Evolutionary conservation across 2,329 filamentous ascomycete genomes (phyloP).

Genomic region (Thermomyces lanuginosus): DNA sequence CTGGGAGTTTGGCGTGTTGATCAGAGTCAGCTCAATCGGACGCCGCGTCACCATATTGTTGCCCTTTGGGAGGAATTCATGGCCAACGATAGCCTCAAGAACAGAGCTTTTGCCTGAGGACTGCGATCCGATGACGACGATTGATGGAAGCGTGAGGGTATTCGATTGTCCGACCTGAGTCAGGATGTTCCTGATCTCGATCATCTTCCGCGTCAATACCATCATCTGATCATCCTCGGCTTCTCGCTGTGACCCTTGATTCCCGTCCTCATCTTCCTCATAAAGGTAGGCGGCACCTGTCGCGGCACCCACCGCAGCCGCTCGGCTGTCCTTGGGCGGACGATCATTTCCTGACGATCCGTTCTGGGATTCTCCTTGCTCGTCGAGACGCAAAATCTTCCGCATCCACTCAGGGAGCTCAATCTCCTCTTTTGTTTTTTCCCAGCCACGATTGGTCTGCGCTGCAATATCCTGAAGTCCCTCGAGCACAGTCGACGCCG

Average conservation of each 20-base stretch:
- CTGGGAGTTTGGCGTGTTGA: conserved; percentile 78
- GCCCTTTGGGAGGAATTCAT: conserved; percentile 96
- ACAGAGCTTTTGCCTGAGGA: conserved; percentile 98
- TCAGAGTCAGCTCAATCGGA: conserved; percentile 86
- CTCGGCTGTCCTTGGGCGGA: conserved; percentile 39
- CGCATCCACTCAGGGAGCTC: conserved; percentile 66
- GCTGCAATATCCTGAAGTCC: conserved; percentile 58
- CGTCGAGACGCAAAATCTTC: conserved; percentile 48
- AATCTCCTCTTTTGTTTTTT: conserved; percentile 62
- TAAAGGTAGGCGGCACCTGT: conserved; percentile 67
- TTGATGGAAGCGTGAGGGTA: conserved; percentile 75
- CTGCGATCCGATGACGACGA: conserved; percentile 97
- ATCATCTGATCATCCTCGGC: conserved; percentile 98
- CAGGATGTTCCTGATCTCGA: conserved; percentile 85
- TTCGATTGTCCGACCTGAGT: conserved; percentile 85
- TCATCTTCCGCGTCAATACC: conserved; percentile 98
- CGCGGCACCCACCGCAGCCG: conserved; percentile 47
- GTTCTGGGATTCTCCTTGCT: conserved; percentile 39
- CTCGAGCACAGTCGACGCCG: conserved; percentile 54
- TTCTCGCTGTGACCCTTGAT: conserved; percentile 41
- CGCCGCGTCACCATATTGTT: conserved; percentile 94
- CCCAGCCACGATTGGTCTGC: conserved; percentile 67
- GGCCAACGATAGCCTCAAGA: conserved; percentile 87
- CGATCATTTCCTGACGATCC: conserved; percentile 29
- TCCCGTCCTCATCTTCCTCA: conserved; percentile 48